Conservation (phyloP, 164 flowering plant species). For the Litsea cubeba region DNA sequence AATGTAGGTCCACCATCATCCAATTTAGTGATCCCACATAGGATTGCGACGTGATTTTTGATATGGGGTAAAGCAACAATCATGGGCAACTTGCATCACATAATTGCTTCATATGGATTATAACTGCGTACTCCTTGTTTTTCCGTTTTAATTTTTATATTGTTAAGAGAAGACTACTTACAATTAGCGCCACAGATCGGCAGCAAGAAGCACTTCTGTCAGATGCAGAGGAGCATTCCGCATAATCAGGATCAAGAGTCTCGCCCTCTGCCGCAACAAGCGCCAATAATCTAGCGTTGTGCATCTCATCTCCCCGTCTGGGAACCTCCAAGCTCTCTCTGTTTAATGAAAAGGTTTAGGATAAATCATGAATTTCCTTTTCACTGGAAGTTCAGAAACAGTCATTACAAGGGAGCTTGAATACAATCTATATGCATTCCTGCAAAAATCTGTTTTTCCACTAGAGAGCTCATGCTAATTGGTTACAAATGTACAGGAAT, state of each 20-base stretch:
- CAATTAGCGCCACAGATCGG: slow-evolving; percentile 45
- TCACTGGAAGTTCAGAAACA: not conserved
- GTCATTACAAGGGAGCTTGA: not conserved
- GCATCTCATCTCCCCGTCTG: slow-evolving; percentile 32
- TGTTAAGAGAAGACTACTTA: slow-evolving; percentile 24
- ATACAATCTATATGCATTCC: not conserved
- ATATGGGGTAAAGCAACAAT: not conserved
- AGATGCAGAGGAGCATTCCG: slow-evolving; percentile 35
- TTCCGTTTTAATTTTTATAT: not conserved
- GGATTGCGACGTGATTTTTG: too few species aligned
- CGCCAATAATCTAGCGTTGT: slow-evolving; percentile 22
- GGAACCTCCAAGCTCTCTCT: slow-evolving; percentile 64
- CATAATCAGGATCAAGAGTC: slow-evolving; percentile 16
- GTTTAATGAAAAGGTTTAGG: slow-evolving; percentile 1
- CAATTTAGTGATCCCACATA: not conserved
- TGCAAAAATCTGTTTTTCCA: not conserved
- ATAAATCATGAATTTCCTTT: not conserved
- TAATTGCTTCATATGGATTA: too few species aligned
- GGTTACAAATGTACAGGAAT: not conserved
- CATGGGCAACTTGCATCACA: too few species aligned
- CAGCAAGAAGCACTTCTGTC: slow-evolving; percentile 47
- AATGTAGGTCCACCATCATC: not conserved
- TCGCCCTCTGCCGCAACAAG: slow-evolving; percentile 18
- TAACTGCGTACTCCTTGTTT: too few species aligned
- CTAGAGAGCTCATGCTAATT: not conserved